These are phyloP conservation scores for Diaporthe destruens DNA, from an alignment of 2,329 filamentous ascomycete species.

Conservation along the genomic window DNA sequence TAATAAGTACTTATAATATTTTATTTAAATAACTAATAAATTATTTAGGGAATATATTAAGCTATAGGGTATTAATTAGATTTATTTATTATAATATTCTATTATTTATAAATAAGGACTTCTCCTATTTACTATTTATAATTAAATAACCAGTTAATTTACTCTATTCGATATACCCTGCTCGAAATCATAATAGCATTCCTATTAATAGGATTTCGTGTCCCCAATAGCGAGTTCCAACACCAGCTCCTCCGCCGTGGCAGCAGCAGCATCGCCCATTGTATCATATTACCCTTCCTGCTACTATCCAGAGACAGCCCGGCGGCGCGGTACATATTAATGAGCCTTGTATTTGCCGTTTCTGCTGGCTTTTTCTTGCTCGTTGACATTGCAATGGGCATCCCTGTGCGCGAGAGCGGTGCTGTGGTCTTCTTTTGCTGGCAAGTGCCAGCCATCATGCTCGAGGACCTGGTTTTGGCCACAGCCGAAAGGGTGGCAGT, in stretches of 20 bases:
- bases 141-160: too few relatives aligned
- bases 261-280: conserved; percentile 18
- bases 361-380: conserved; percentile 8
- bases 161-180: too few relatives aligned
- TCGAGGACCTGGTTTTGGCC: conserved; percentile 1
- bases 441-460: conserved; percentile 14
- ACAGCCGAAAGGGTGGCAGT: not conserved
- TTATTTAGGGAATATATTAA: too few relatives aligned
- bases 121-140: too few relatives aligned
- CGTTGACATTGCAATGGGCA: conserved; percentile 2
- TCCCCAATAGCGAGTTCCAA: not conserved
- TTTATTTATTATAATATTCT: too few relatives aligned
- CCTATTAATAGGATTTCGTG: not conserved
- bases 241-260: conserved; percentile 16
- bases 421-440: conserved; percentile 19
- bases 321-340: not conserved
- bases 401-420: not conserved
- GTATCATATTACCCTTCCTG: not conserved
- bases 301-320: not conserved
- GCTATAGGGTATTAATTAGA: too few relatives aligned
- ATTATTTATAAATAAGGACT: too few relatives aligned
- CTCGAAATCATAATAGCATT: not conserved
- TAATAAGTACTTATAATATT: too few relatives aligned
- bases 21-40: too few relatives aligned
- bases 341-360: not conserved